Base-by-base conservation (phyloP, 495 filamentous ascomycete genomes). In the Jackrogersella multiformis region DNA sequence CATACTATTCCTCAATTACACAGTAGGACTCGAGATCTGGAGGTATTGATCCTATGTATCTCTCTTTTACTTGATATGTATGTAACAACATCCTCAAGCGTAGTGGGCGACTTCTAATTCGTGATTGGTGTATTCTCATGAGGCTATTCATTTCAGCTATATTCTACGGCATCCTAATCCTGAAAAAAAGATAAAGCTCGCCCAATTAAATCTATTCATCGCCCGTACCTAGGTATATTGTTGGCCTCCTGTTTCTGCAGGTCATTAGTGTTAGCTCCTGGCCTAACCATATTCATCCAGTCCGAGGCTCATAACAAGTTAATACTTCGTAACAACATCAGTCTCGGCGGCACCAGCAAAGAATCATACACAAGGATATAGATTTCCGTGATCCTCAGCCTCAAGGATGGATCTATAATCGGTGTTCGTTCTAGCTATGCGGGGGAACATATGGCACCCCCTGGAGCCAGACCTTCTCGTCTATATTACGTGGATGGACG, bases 371-470 rank as follows among this genome's bases (percentile, higher is more conserved):
- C 7, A 41, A 49, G 35, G 28, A 54, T 58, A 42, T 46, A 54
- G 45, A 58, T 28, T 39, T 63, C n/a, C 36, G 15, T 53, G 21
- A 54, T 66, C 64, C 54, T 64, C 59, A 69, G 59, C 66, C 66
- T 69, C 59, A 30, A 64, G 15, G 26, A 64, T 49, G 39, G 30
- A 26, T 20, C 30, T 16, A 41, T 51, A n/a, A 13, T 63, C 58
- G 45, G 58, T 53, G 38, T 39, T 46, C 35, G 5, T 16, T 63
- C 39, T 20, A 41, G 26, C 18, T 26, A 41, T 56, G 55, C 39
- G 42, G 66, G 53, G 53, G 36, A 55, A 20, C 24, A 35, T 53
- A n/a, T 13, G 7, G 16, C 51, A 48, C 38, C 60, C n/a, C 60
- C 23, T 46, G 49, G 20, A 48, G 24, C 60, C 28, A 16, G 44